These are phyloP conservation scores for Penicillium psychrosexuale DNA, from an alignment of 2,329 filamentous ascomycete genomes.

Conservation along the genomic window DNA sequence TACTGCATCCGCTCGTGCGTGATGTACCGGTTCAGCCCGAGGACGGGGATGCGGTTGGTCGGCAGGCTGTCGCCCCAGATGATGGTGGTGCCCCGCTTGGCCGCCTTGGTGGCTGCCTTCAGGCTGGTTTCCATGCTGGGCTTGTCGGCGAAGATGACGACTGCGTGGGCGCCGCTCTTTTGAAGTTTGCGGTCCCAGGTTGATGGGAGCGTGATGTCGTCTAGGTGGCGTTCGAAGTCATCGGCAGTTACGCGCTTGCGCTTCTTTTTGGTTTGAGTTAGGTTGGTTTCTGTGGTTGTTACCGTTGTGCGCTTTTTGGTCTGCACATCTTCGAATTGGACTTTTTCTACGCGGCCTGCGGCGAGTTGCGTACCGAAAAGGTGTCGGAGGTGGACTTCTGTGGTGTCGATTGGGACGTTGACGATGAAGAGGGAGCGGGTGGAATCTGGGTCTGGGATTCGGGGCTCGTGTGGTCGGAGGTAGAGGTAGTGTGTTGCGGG, in stretches of 20 bases:
- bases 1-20: slow-evolving; percentile 70
- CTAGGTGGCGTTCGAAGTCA: slow-evolving; percentile 54
- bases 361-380: slow-evolving; percentile 73
- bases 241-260: slow-evolving; percentile 53
- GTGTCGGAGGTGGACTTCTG: slow-evolving; percentile 69
- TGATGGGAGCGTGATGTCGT: slow-evolving; percentile 62
- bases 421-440: slow-evolving; percentile 82
- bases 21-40: slow-evolving; percentile 55
- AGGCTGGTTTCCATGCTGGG: slow-evolving; percentile 72
- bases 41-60: slow-evolving; percentile 52
- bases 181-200: slow-evolving; percentile 72
- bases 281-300: slow-evolving; percentile 21
- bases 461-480: slow-evolving; percentile 77
- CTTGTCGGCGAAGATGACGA: slow-evolving; percentile 80
- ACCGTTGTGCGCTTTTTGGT: slow-evolving; percentile 37
- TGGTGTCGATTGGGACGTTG: slow-evolving; percentile 83
- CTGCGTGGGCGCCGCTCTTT: slow-evolving; percentile 71
- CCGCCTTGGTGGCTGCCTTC: slow-evolving; percentile 67
- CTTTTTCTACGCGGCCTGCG: slow-evolving; percentile 71
- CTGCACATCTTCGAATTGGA: slow-evolving; percentile 63
- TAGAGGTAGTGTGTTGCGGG: slow-evolving; percentile 78
- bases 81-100: slow-evolving; percentile 57
- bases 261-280: slow-evolving; percentile 45
- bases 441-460: slow-evolving; percentile 69
- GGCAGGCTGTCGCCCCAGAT: slow-evolving; percentile 64